Base-by-base conservation (phyloP, 139 green algal genomes). In the Pleodorina starrii region DNA sequence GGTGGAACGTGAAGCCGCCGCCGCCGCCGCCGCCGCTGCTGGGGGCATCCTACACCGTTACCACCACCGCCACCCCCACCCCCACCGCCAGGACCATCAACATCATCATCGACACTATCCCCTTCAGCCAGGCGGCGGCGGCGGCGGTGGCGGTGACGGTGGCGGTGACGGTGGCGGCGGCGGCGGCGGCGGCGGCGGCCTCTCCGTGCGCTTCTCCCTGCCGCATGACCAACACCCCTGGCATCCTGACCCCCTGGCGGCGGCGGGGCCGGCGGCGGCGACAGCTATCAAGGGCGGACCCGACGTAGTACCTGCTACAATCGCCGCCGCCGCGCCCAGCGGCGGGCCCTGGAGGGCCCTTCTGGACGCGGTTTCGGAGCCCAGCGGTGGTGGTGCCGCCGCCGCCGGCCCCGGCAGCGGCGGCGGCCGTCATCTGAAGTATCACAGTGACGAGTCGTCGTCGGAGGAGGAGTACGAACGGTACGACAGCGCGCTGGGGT, bases 181-280 rank as follows among this genome's bases (percentile, higher is more conserved):
- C 57, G 29, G 7, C 63, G 63, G 29, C n/a, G 63, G 29, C 63
- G 63, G n/a, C 14, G 27, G 10, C 21, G 76, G 76, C 6, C 35
- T 84, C 40, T 84, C 76, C 14, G 76, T 84, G 3, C 76, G 76
- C 4, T 84, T 84, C 48, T 84, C 76, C 9, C 9, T 48, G 29
- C 76, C 76, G 14, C 29, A 5, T n/a, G n/a, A n/a, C n/a, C n/a
- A n/a, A n/a, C n/a, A n/a, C n/a, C n/a, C n/a, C n/a, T n/a, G n/a
- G n/a, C n/a, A n/a, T n/a, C n/a, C n/a, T n/a, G n/a, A n/a, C n/a
- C n/a, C n/a, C n/a, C n/a, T n/a, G 63, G 29, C 11, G n/a, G 21
- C 23, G 57, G 21, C 57, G 12, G 57, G 5, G 57, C 12, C 19
- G 57, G 21, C 57, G 21, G 57, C 57, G 21, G 57, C 57, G 57